Evolutionary conservation across 495 filamentous ascomycete genomes (phyloP).

Genomic region (Tuber indicum): DNA sequence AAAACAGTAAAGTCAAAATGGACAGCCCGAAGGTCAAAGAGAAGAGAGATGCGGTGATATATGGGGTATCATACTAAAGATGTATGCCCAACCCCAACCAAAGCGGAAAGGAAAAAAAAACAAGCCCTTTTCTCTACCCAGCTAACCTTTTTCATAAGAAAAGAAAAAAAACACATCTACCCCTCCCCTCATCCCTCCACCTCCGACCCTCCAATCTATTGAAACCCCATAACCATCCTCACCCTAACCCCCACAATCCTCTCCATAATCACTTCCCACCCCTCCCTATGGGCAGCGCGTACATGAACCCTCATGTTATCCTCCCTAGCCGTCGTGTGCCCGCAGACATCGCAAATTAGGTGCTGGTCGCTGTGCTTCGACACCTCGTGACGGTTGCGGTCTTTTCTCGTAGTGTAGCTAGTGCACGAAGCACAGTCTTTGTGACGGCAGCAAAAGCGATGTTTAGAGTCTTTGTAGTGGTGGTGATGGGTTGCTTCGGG

Average conservation of each 20-base stretch:
- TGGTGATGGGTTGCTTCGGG: not conserved
- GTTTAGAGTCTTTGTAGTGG: constrained; percentile 24
- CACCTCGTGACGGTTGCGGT: constrained; percentile 28
- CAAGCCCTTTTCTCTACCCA: not conserved
- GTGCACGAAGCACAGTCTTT: not conserved
- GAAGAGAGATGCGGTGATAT: not conserved
- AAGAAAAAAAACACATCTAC: not conserved
- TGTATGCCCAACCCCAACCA: too few relatives aligned
- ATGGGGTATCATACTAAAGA: too few relatives aligned
- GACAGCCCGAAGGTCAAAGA: not conserved
- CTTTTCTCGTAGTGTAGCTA: constrained; percentile 27
- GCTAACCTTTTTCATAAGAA: not conserved
- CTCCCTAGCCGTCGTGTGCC: constrained; percentile 22
- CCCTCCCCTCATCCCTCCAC: not conserved
- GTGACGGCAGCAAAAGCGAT: constrained; percentile 14
- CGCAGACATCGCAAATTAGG: constrained; percentile 18
- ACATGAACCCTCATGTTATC: constrained; percentile 38
- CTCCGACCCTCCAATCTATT: not conserved
- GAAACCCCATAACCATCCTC: not conserved
- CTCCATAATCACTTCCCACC: not conserved
- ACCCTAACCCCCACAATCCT: not conserved
- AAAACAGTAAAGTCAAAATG: too few relatives aligned
- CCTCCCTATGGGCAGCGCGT: constrained; percentile 14
- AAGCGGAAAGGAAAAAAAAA: not conserved
- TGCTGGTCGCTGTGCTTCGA: constrained; percentile 19